phyloP scores from a whole-genome alignment of 2,329 filamentous ascomycete genomes.

The Fusarium cicatricum region DNA sequence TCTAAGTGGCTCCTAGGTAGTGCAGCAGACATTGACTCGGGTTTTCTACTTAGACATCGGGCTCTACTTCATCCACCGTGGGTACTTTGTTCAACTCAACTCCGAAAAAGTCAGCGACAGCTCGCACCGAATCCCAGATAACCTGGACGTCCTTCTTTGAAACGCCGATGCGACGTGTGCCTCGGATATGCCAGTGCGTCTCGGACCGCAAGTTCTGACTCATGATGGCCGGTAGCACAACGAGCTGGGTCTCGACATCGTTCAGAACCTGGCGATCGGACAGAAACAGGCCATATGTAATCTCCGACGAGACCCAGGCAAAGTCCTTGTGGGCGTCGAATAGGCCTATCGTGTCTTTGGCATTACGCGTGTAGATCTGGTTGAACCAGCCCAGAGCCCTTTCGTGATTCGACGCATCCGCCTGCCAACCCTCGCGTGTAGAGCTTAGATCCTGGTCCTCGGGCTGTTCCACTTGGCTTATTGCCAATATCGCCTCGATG shows the following conservation, averaged over 20 bases:
- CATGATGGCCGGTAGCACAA: constrained; percentile 64
- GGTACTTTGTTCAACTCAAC: constrained; percentile 37
- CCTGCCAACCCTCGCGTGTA: constrained; percentile 66
- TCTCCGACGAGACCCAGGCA: constrained; percentile 61
- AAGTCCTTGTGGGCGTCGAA: constrained; percentile 51
- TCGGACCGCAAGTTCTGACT: constrained; percentile 62
- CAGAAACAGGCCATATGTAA: constrained; percentile 67
- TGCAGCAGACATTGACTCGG: no score
- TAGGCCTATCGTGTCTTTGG: constrained; percentile 44
- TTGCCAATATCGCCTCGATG: constrained; percentile 66
- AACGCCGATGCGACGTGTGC: constrained; percentile 41
- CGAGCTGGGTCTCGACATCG: constrained; percentile 62
- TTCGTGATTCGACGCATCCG: constrained; percentile 61
- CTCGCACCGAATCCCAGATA: constrained; percentile 38
- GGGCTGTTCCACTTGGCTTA: constrained; percentile 55
- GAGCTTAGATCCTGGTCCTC: constrained; percentile 66
- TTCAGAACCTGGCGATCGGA: constrained; percentile 63
- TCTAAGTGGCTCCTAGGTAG: no score
- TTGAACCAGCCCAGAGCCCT: constrained; percentile 64
- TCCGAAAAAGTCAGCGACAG: constrained; percentile 40
- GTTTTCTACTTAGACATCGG: constrained; percentile 31
- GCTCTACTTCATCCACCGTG: constrained; percentile 42
- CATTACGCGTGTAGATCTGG: constrained; percentile 63
- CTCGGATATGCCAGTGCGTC: constrained; percentile 61
- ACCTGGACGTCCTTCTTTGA: constrained; percentile 39